A percentile compares a stretch with the other conserved stretches of the same genome.
These are phyloP conservation scores for Cymbidium sinense DNA, from an alignment of 106 monocot genomes.

Conservation along the genomic window DNA sequence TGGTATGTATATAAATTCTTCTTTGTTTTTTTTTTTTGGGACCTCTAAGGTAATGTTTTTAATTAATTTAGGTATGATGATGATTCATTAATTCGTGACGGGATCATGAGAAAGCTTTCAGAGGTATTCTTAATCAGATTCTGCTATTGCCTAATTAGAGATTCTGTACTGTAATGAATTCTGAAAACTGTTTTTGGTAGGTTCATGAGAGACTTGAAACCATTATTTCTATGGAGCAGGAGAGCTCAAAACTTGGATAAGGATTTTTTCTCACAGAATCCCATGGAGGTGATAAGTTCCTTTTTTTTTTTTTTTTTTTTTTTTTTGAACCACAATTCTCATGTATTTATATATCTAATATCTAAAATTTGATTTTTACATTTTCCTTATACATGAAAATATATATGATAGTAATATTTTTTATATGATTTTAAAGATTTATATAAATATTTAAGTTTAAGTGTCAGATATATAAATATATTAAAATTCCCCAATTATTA, in stretches of 20 bases:
- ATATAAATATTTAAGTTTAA: too few species aligned
- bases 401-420: too few species aligned
- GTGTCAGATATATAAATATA: too few species aligned
- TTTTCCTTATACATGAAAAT: too few species aligned
- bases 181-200: slow-evolving; percentile 18
- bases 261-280: neutral
- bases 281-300: too few species aligned
- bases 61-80: slow-evolving; percentile 63
- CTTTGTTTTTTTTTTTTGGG: neutral
- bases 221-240: slow-evolving; percentile 82
- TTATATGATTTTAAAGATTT: too few species aligned
- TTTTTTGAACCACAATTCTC: too few species aligned
- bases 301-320: too few species aligned
- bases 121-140: slow-evolving; percentile 54
- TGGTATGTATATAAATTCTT: too few species aligned
- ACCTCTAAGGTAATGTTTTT: neutral
- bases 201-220: slow-evolving; percentile 72
- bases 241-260: slow-evolving; percentile 40
- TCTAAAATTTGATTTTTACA: too few species aligned
- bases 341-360: too few species aligned
- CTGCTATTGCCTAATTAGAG: neutral
- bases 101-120: slow-evolving; percentile 38
- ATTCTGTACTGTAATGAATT: neutral
- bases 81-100: slow-evolving; percentile 1
- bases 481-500: too few species aligned